Conservation (phyloP, 1,284 basidiomycete genomes). For the Serendipita sp. region DNA sequence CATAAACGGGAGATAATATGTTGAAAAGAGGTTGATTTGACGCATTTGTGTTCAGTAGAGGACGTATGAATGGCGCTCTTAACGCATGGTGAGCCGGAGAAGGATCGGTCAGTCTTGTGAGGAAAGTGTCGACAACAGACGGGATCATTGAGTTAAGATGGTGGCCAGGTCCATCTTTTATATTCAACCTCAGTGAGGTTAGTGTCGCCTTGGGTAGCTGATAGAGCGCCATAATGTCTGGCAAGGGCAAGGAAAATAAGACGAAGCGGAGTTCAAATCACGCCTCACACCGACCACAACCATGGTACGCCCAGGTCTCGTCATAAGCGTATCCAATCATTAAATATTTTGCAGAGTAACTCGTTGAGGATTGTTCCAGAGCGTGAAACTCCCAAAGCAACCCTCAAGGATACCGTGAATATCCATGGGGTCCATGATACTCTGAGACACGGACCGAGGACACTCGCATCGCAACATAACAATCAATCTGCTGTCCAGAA, state of each 20-base stretch:
- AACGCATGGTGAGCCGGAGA: background rate
- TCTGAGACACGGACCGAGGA: conserved; percentile 60
- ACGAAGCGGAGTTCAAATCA: background rate
- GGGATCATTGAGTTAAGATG: background rate
- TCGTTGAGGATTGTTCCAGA: conserved; percentile 56
- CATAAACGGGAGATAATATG: background rate
- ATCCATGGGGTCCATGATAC: conserved; percentile 67
- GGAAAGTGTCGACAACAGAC: background rate
- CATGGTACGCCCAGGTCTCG: background rate
- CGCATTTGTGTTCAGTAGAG: background rate
- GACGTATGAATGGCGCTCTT: background rate
- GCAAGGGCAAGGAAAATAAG: background rate
- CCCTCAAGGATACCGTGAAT: conserved; percentile 53
- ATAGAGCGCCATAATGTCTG: background rate
- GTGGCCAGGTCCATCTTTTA: background rate
- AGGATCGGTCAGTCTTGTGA: background rate
- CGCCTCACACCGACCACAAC: background rate
- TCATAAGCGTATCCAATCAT: background rate
- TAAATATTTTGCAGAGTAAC: conserved; percentile 32
- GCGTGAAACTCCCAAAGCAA: conserved; percentile 40
- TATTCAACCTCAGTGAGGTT: background rate
- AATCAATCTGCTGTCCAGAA: conserved; percentile 40
- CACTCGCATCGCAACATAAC: conserved; percentile 54
- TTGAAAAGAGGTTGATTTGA: background rate
- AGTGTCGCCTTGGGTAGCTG: background rate